These are phyloP conservation scores for Letharia lupina DNA, from an alignment of 495 filamentous ascomycete genomes.

Conservation along the genomic window DNA sequence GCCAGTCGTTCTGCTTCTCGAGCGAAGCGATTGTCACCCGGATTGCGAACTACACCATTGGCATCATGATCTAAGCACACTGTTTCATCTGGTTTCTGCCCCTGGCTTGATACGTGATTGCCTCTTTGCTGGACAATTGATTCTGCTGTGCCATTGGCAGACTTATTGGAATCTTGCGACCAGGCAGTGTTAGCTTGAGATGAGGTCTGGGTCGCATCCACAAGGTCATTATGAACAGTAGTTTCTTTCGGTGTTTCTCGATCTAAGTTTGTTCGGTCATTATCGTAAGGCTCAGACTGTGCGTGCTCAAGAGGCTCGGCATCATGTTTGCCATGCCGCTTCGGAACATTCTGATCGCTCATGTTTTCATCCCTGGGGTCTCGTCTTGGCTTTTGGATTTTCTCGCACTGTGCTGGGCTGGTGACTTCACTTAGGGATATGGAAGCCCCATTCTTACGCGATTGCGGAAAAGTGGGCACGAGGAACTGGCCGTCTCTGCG, in stretches of 20 bases:
- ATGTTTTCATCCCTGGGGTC: not conserved
- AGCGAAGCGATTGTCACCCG: not conserved
- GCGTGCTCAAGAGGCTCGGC: not conserved
- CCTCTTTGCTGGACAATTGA: not conserved
- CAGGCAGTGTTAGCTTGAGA: conserved; percentile 1
- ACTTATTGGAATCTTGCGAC: not conserved
- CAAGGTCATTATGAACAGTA: not conserved
- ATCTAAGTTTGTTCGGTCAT: not conserved
- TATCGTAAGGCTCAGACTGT: not conserved
- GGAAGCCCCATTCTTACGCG: not conserved
- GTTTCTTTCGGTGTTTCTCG: not conserved
- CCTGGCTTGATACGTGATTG: not conserved
- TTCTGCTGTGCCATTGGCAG: not conserved
- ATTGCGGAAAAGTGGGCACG: not conserved
- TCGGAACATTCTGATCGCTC: not conserved
- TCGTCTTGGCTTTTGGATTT: not conserved
- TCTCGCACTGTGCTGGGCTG: not conserved
- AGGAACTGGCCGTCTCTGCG: not conserved
- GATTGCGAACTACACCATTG: not conserved
- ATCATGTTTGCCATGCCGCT: not conserved
- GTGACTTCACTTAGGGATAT: not conserved
- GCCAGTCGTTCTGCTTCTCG: conserved; percentile 4
- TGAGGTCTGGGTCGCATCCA: not conserved
- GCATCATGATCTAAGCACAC: not conserved
- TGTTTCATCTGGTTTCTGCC: not conserved